Evolutionary conservation across 75 land plant species (phyloP).

Genomic region (Cryptomeria japonica): DNA sequence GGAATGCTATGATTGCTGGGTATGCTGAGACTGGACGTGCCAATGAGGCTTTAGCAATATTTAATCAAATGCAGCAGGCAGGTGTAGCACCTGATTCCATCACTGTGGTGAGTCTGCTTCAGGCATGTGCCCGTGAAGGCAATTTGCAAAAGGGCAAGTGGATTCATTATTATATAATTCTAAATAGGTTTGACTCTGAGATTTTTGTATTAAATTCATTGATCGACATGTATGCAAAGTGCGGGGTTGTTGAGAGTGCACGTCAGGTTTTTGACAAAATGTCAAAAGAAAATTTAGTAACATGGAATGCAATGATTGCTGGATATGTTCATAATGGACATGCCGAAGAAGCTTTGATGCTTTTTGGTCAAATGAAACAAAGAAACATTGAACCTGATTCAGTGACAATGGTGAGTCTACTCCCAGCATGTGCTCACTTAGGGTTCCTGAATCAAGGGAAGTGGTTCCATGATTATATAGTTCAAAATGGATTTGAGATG

Average conservation of each 20-base stretch:
- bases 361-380: not conserved
- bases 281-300: not conserved
- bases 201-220: not conserved
- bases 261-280: not conserved
- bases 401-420: not conserved
- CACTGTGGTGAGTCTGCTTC: conserved; percentile 33
- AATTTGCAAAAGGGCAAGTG: conserved; percentile 22
- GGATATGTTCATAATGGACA: not conserved
- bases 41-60: conserved; percentile 4
- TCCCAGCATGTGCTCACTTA: not conserved
- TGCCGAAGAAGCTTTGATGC: not conserved
- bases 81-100: conserved; percentile 34
- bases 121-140: conserved; percentile 33
- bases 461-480: not conserved
- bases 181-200: not conserved
- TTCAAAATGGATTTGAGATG: not conserved
- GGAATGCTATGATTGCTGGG: conserved; percentile 40
- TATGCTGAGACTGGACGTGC: conserved; percentile 26
- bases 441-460: not conserved
- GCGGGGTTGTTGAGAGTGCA: not conserved
- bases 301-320: not conserved
- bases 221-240: not conserved
- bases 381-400: not conserved
- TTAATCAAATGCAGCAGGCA: conserved; percentile 22
- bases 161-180: conserved; percentile 21